phyloP scores from a whole-genome alignment of 495 filamentous ascomycete species.

The Cudoniella acicularis region DNA sequence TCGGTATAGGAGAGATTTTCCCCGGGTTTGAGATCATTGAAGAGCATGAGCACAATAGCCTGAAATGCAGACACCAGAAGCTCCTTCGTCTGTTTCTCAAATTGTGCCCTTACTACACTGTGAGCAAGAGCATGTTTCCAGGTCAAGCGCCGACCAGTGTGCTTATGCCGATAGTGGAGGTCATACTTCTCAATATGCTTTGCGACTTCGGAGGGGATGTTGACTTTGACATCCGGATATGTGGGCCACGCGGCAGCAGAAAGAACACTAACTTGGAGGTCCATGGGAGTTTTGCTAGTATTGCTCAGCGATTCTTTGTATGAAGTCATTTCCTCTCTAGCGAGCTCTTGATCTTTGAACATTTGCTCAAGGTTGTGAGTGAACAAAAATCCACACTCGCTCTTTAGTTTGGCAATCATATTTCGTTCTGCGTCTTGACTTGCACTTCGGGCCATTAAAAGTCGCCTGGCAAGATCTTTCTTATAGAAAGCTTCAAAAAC shows the following conservation, averaged over 20 bases:
- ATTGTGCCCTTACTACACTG: conserved; percentile 74
- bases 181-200: conserved; percentile 70
- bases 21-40: conserved; percentile 64
- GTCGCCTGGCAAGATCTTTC: conserved; percentile 82
- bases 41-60: conserved; percentile 86
- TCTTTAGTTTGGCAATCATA: conserved; percentile 89
- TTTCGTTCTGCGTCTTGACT: conserved; percentile 92
- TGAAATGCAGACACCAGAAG: conserved; percentile 86
- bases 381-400: conserved; percentile 87
- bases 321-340: conserved; percentile 31
- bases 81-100: conserved; percentile 77
- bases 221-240: conserved; percentile 74
- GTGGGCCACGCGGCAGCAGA: conserved; percentile 87
- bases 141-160: conserved; percentile 75
- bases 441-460: conserved; percentile 87
- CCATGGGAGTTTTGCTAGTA: conserved; percentile 42
- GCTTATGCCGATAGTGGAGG: conserved; percentile 77
- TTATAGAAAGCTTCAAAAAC: conserved; percentile 99
- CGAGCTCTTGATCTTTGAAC: conserved; percentile 97
- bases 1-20: conserved; percentile 62
- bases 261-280: conserved; percentile 80
- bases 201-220: conserved; percentile 68
- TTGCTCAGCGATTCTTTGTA: conserved; percentile 32
- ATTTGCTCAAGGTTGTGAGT: conserved; percentile 97
- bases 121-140: conserved; percentile 94